Evolutionary conservation across 2,329 filamentous ascomycete genomes (phyloP), one percentile per base, ranked within the genome.

Genomic region (Blastomyces percursus): DNA sequence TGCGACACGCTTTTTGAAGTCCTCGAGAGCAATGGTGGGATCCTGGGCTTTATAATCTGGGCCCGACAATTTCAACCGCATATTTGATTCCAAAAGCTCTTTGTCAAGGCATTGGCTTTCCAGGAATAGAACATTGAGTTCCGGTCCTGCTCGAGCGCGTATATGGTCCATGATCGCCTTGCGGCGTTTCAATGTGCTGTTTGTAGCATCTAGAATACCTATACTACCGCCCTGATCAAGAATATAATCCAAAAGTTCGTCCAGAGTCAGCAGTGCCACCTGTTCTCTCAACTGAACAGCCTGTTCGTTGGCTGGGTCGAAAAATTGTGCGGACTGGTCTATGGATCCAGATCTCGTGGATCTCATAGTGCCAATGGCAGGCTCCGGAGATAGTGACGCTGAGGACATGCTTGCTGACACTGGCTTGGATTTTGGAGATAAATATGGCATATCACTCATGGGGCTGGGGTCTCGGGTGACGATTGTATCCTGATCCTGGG

Each of bases 31-130:
- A 71, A 89, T 86, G 62, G 85, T 78, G 0, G 94, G 93, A 69
- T 99, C 93, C 76, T 96, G 95, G 72, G 91, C 90, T 70, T 88
- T 90, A 78, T 99, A 99, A 75, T 99, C 94, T 0, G 94, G 94
- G 0, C 94, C 94, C 3, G 90, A 95, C 7, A 97, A 85, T 79
- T 97, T 97, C 65, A 97, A 79, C 35, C 93, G 91, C 91, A 97
- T 97, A 72, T 97, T 97, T 21, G 92, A 90, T 75, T 97, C 92
- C 46, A 97, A 81, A 32, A 97, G 80, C 74, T 86, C 85, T 64
- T 89, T 81, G 69, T 97, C 92, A 64, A 91, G 82, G 75, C 94
- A 99, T 60, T 95, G 88, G 70, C 91, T 96, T 78, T 99, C 94
- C 35, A 99, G 88, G 74, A 97, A 99, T 12, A 99, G 80, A 21